Evolutionary conservation across 83 land plant genomes (phyloP), one percentile per base, ranked within the genome.

Genomic region (Thuja plicata): DNA sequence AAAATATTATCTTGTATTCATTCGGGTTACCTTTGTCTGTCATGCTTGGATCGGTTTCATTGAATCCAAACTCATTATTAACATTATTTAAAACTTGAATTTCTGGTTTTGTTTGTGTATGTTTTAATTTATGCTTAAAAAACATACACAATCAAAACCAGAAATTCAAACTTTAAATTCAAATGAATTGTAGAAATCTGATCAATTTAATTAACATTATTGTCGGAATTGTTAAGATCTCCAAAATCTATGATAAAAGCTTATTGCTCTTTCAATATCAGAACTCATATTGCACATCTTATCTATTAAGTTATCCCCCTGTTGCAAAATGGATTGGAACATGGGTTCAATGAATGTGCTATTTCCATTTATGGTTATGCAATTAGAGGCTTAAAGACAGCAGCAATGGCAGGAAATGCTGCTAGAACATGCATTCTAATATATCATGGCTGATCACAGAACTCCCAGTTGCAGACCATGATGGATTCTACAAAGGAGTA

Each of bases 371-470:
- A 24, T 66, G 73, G 32, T 9, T 66, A 66, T 66, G 73, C 30
- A 66, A 24, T 21, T 19, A 19, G 37, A 17, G 38, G 83, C 9
- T 40, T 79, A 37, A 24, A 40, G n/a, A 40, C 24, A 21, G 3
- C 41, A 16, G 7, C 78, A 74, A 74, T 32, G 11, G 16, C 35
- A 74, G 78, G 10, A n/a, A 74, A 32, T 74, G 35, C 37, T 30
- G 78, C 78, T 73, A 73, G 9, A 83, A 43, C 55, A 83, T 83
- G 85, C 30, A 8, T 46, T 83, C 86, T 83, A 83, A 83, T 15
- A 21, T 48, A 46, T 83, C 35, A 48, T 83, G 86, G 57, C 54
- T 32, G 54, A 45, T 83, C 50, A 45, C 57, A 83, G 86, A 48
- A 50, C 57, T 83, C 8, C 54, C 86, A n/a, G 50, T 46, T 50